A percentile compares a stretch with the other conserved stretches of the same genome.
phyloP scores from a whole-genome alignment of 192 early-diverging fungal species.

The Thamnidium elegans region DNA sequence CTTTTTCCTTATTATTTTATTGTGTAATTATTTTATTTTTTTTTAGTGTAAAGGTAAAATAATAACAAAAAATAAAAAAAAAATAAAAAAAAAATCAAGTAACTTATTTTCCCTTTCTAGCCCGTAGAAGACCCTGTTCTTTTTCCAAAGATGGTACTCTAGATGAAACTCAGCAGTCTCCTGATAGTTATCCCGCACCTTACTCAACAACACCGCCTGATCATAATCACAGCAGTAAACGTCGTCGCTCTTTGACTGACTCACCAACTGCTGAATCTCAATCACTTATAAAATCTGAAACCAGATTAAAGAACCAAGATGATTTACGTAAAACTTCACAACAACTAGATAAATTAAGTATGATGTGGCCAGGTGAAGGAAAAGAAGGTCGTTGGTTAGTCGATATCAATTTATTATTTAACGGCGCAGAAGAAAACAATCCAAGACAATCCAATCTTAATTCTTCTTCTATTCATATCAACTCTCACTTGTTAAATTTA shows the following conservation, averaged over 20 bases:
- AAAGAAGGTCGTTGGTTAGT: conserved; percentile 6
- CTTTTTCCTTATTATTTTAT: not conserved
- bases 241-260: not conserved
- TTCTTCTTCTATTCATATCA: not conserved
- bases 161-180: conserved; percentile 10
- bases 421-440: not conserved
- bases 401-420: conserved; percentile 1
- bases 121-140: conserved; percentile 30
- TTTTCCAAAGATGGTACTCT: conserved; percentile 30
- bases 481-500: conserved; percentile 2
- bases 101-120: conserved; percentile 10
- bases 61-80: not conserved
- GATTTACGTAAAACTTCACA: not conserved
- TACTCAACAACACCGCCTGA: no score
- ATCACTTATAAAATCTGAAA: not conserved
- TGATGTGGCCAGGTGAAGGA: conserved; percentile 15
- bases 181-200: not conserved
- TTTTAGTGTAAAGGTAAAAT: conserved; percentile 19
- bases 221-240: no score
- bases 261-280: not conserved
- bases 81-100: not conserved
- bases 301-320: not conserved
- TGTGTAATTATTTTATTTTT: conserved; percentile 5
- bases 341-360: conserved; percentile 4
- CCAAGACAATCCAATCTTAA: not conserved